Conservation (phyloP, 306 rosid species). For the Vigna unguiculata region DNA sequence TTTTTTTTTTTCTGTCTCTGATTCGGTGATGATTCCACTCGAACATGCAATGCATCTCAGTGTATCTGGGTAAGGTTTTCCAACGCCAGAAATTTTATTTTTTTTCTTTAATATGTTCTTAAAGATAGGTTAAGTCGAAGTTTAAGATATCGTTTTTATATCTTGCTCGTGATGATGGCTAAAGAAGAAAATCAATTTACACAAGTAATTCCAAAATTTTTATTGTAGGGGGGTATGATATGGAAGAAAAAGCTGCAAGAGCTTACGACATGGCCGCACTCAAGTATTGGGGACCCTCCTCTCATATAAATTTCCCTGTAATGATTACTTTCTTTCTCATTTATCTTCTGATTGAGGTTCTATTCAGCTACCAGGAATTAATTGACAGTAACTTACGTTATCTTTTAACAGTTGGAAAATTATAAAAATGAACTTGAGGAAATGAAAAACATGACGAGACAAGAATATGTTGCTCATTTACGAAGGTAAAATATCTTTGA, state of each 20-base stretch:
- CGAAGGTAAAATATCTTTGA: slow-evolving; percentile 58
- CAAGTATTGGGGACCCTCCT: slow-evolving; percentile 93
- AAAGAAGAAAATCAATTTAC: slow-evolving; percentile 28
- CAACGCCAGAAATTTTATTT: neutral
- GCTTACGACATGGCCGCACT: slow-evolving; percentile 92
- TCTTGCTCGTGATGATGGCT: slow-evolving; percentile 15
- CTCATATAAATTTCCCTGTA: slow-evolving; percentile 84
- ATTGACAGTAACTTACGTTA: slow-evolving; percentile 35
- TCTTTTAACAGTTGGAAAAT: slow-evolving; percentile 60
- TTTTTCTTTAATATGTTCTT: neutral
- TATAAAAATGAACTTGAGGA: slow-evolving; percentile 72
- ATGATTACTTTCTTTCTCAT: slow-evolving; percentile 40
- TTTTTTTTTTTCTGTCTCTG: slow-evolving; percentile 15
- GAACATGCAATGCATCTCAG: slow-evolving; percentile 55
- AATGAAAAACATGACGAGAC: slow-evolving; percentile 49
- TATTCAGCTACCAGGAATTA: neutral
- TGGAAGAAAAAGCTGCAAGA: slow-evolving; percentile 89
- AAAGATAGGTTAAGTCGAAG: neutral
- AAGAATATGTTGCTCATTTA: slow-evolving; percentile 82
- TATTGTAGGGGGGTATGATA: slow-evolving; percentile 80
- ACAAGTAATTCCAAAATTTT: slow-evolving; percentile 46
- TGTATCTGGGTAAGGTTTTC: slow-evolving; percentile 73
- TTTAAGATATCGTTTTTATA: neutral
- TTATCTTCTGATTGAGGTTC: slow-evolving; percentile 10
- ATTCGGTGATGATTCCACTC: slow-evolving; percentile 48